Conservation (phyloP, 768 basidiomycete species). For the Bullera alba region DNA sequence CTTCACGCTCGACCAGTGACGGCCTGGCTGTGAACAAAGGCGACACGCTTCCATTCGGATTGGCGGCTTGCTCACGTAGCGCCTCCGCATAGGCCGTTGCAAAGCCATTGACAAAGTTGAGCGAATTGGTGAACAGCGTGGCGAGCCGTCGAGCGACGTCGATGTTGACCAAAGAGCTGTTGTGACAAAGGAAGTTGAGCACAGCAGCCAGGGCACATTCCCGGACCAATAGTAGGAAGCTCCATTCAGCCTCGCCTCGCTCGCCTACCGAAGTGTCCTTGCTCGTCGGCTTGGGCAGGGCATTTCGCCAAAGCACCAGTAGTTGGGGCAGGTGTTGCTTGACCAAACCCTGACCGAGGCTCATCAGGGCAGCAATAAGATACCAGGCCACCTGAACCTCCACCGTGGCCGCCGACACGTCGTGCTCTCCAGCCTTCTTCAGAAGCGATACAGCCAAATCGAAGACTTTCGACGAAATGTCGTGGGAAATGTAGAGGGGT, state of each 20-base stretch:
- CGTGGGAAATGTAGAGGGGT: conserved; percentile 90
- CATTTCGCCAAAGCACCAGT: conserved; percentile 93
- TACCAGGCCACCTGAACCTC: conserved; percentile 96
- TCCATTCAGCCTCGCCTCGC: conserved; percentile 72
- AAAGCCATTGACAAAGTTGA: conserved; percentile 83
- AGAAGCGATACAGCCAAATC: conserved; percentile 84
- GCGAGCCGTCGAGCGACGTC: conserved; percentile 86
- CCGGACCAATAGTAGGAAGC: conserved; percentile 80
- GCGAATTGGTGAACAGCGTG: conserved; percentile 76
- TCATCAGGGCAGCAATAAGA: conserved; percentile 79
- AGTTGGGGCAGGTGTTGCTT: conserved; percentile 87
- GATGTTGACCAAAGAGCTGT: conserved; percentile 66
- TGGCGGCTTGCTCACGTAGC: conserved; percentile 48
- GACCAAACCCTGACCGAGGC: conserved; percentile 87
- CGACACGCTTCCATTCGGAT: conserved; percentile 18
- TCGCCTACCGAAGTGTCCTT: conserved; percentile 67
- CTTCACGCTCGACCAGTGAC: conserved; percentile 68
- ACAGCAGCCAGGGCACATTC: conserved; percentile 86
- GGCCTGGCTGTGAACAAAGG: conserved; percentile 44
- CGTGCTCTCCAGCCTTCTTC: conserved; percentile 85
- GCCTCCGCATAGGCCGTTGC: conserved; percentile 65
- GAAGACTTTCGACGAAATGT: conserved; percentile 77
- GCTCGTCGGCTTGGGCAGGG: conserved; percentile 84
- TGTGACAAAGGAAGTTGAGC: conserved; percentile 76
- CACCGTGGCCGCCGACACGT: conserved; percentile 67